Conservation (phyloP, 2,329 filamentous ascomycete genomes). For the Cadophora gregata region DNA sequence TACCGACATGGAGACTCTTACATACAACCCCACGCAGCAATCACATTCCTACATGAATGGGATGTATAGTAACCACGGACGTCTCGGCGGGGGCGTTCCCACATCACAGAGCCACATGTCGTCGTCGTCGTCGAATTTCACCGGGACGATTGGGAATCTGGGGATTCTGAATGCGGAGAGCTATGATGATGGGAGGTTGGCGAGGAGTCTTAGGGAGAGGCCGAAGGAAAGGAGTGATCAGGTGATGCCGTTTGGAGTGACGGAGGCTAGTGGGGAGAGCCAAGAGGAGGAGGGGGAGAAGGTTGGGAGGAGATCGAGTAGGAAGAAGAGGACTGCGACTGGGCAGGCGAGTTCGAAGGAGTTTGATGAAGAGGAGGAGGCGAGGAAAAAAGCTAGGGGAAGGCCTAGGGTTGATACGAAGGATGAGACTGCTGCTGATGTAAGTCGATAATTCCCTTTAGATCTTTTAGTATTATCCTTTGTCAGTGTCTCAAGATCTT, state of each 20-base stretch:
- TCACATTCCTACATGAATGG: constrained; percentile 33
- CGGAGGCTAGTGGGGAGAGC: constrained; percentile 29
- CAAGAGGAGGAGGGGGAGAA: constrained; percentile 34
- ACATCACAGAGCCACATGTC: constrained; percentile 8
- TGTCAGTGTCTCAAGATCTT: not conserved
- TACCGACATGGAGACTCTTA: constrained; percentile 35
- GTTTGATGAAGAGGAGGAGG: constrained; percentile 50
- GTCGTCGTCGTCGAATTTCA: constrained; percentile 2
- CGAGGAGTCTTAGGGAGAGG: constrained; percentile 23
- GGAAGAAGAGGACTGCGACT: constrained; percentile 43
- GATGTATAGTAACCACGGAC: constrained; percentile 23
- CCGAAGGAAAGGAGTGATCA: constrained; percentile 19
- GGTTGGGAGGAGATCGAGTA: constrained; percentile 43
- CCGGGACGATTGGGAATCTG: constrained; percentile 28
- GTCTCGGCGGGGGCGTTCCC: not conserved
- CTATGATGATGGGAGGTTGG: constrained; percentile 48
- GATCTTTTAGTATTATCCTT: constrained; percentile 5
- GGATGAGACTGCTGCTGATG: constrained; percentile 79
- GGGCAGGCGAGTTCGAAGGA: constrained; percentile 31
- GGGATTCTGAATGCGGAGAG: constrained; percentile 55
- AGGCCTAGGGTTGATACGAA: constrained; percentile 77
- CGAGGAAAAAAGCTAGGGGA: constrained; percentile 69
- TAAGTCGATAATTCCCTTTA: constrained; percentile 53
- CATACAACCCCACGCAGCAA: constrained; percentile 26
- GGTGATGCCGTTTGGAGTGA: constrained; percentile 39